phyloP scores from a whole-genome alignment of 2,329 filamentous ascomycete species.

The Falciphora oryzae region DNA sequence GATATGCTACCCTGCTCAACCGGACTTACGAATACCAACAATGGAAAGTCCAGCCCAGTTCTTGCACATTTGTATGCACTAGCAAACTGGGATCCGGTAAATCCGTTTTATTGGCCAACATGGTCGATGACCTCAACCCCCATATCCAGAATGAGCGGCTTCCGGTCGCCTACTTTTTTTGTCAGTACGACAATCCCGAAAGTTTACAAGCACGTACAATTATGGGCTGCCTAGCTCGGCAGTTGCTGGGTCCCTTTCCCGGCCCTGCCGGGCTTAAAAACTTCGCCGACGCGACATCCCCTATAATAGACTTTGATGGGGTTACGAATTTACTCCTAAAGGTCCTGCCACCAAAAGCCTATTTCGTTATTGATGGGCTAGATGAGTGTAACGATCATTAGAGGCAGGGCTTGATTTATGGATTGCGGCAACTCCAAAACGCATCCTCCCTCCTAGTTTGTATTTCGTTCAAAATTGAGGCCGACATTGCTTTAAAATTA shows the following conservation, averaged over 20 bases:
- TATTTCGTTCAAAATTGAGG: conserved; percentile 12
- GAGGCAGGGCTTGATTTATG: conserved; percentile 4
- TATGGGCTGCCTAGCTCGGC: conserved; percentile 28
- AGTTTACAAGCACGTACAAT: conserved; percentile 24
- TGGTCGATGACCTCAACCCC: conserved; percentile 32
- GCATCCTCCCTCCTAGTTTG: conserved; percentile 12
- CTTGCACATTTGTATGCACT: conserved; percentile 26
- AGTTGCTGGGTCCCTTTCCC: conserved; percentile 26
- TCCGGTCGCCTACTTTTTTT: conserved; percentile 29
- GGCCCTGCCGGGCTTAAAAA: conserved; percentile 17
- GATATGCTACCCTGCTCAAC: conserved; percentile 26
- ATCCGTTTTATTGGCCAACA: conserved; percentile 37
- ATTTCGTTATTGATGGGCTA: conserved; percentile 29
- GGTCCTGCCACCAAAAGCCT: conserved; percentile 19
- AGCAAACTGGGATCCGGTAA: conserved; percentile 40
- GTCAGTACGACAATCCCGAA: conserved; percentile 23
- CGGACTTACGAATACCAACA: conserved; percentile 12
- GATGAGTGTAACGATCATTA: conserved; percentile 22
- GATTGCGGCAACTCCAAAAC: conserved; percentile 11
- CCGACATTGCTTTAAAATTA: conserved; percentile 5
- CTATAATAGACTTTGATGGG: conserved; percentile 11
- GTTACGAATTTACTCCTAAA: conserved; percentile 19
- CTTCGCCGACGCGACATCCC: not conserved
- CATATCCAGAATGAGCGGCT: conserved; percentile 9
- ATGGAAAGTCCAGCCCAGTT: conserved; percentile 14